phyloP scores from a whole-genome alignment of 2,329 filamentous ascomycete species.

The Pseudogymnoascus sp. region DNA sequence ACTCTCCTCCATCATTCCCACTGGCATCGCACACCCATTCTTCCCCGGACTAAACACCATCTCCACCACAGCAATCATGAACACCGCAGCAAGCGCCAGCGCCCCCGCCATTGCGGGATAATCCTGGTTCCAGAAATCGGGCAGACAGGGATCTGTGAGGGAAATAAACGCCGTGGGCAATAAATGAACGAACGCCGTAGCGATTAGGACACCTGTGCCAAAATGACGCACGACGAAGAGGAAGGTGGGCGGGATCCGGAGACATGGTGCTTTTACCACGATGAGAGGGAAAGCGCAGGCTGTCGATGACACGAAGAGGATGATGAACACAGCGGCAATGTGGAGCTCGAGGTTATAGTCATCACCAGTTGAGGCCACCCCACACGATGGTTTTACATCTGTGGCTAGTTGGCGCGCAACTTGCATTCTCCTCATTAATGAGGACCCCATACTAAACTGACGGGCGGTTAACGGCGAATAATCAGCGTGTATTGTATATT shows the following conservation, averaged over 20 bases:
- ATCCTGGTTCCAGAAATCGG: conserved; percentile 36
- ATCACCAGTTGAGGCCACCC: not conserved
- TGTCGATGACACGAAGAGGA: conserved; percentile 8
- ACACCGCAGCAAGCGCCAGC: conserved; percentile 37
- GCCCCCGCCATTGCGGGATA: conserved; percentile 40
- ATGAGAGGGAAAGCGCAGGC: conserved; percentile 10
- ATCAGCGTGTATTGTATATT: not conserved
- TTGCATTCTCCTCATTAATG: not conserved
- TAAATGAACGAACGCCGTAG: conserved; percentile 69
- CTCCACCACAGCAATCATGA: conserved; percentile 43
- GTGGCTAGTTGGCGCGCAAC: not conserved
- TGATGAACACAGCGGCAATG: conserved; percentile 10
- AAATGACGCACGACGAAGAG: conserved; percentile 65
- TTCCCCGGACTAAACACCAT: conserved; percentile 41
- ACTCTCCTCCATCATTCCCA: not conserved
- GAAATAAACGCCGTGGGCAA: conserved; percentile 59
- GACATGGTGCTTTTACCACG: conserved; percentile 9
- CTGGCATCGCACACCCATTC: conserved; percentile 10
- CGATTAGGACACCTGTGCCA: conserved; percentile 71
- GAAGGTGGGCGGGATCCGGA: conserved; percentile 44
- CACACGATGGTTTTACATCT: not conserved
- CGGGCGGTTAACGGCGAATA: not conserved
- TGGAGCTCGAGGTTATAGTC: conserved; percentile 8
- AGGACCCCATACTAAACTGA: not conserved
- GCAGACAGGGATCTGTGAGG: conserved; percentile 55